These are phyloP conservation scores for Huntiella moniliformis DNA, from an alignment of 2,329 filamentous ascomycete genomes.

Conservation along the genomic window DNA sequence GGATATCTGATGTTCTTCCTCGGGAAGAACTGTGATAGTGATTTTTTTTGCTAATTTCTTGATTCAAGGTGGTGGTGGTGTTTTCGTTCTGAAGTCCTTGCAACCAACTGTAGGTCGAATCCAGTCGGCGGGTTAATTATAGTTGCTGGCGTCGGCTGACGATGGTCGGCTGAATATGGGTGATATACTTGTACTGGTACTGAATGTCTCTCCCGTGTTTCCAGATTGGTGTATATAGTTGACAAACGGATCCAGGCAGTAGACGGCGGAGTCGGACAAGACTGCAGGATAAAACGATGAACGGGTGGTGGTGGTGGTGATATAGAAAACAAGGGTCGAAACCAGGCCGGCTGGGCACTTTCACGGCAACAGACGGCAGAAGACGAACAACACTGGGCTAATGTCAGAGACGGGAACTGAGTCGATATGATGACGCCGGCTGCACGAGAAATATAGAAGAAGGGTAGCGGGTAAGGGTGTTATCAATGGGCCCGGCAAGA, in stretches of 20 bases:
- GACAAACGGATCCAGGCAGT: not conserved
- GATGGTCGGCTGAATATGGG: too few relatives aligned
- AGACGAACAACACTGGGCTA: not conserved
- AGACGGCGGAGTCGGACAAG: not conserved
- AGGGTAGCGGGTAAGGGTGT: not conserved
- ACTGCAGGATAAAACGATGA: not conserved
- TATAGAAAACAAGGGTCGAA: slow-evolving; percentile 3
- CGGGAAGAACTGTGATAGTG: slow-evolving; percentile 1
- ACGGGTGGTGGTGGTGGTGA: not conserved
- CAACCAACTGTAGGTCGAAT: slow-evolving; percentile 4
- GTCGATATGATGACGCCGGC: not conserved
- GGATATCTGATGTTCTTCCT: slow-evolving; percentile 4
- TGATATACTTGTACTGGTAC: too few relatives aligned
- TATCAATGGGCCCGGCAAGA: not conserved
- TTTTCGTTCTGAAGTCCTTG: not conserved
- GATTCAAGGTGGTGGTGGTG: not conserved
- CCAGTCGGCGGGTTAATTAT: slow-evolving; percentile 7
- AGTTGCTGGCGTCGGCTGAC: too few relatives aligned
- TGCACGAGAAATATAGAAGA: slow-evolving; percentile 1
- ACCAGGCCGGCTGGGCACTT: slow-evolving; percentile 11
- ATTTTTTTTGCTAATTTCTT: not conserved
- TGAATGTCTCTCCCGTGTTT: too few relatives aligned
- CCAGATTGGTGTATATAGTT: too few relatives aligned
- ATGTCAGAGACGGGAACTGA: too few relatives aligned
- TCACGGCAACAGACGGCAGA: slow-evolving; percentile 6